Conservation (phyloP, 2,329 filamentous ascomycete species). For the Fonsecaea monophora region DNA sequence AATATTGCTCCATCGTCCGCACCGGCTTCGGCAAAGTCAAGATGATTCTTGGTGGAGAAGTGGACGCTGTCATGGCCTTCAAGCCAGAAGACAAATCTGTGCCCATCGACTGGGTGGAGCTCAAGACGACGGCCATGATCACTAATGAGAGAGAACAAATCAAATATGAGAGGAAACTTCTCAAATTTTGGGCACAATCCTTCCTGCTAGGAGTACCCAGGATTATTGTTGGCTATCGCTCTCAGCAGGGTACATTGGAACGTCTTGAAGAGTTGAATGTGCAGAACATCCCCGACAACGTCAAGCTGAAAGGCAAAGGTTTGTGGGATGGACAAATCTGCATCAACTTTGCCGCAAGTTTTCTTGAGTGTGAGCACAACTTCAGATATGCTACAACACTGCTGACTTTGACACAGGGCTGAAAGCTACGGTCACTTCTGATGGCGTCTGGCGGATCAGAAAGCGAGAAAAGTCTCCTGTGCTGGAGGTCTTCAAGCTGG, state of each 20-base stretch:
- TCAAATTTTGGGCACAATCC: constrained; percentile 97
- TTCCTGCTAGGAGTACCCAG: constrained; percentile 92
- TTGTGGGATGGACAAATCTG: constrained; percentile 93
- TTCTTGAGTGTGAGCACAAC: constrained; percentile 72
- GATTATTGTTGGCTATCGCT: constrained; percentile 88
- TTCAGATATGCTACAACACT: background rate
- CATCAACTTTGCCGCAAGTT: constrained; percentile 83
- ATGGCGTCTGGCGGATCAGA: constrained; percentile 82
- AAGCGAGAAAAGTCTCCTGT: constrained; percentile 66
- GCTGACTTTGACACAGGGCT: constrained; percentile 58
- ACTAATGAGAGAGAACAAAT: constrained; percentile 70
- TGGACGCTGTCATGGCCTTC: constrained; percentile 91
- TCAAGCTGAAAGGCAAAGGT: constrained; percentile 68
- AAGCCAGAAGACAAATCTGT: constrained; percentile 71
- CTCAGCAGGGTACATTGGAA: constrained; percentile 72
- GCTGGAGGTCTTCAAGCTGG: constrained; percentile 76
- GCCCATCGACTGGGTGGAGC: constrained; percentile 90
- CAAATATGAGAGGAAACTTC: constrained; percentile 85
- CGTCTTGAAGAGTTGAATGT: constrained; percentile 81
- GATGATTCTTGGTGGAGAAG: constrained; percentile 87
- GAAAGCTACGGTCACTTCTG: constrained; percentile 64
- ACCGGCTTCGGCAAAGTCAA: constrained; percentile 80
- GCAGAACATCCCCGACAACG: constrained; percentile 75
- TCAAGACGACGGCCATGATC: constrained; percentile 86
- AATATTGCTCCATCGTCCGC: constrained; percentile 93